These are phyloP conservation scores for Phytophthora kernoviae DNA, from an alignment of 352 stramenopile species.

Conservation along the genomic window DNA sequence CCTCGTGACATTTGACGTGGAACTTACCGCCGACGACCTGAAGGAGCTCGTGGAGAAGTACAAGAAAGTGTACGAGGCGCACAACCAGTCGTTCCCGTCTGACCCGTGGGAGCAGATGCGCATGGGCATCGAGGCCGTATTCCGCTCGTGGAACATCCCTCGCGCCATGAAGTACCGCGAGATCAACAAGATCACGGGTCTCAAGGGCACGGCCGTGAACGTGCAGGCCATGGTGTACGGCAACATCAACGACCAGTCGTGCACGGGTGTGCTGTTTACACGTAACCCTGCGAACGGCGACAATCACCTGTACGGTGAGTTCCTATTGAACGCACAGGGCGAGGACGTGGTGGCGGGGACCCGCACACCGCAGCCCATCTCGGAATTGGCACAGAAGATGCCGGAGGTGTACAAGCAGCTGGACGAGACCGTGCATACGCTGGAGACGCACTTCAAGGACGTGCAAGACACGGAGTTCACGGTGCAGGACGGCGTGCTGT, in stretches of 20 bases:
- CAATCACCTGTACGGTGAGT: conserved; percentile 31
- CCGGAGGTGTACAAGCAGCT: conserved; percentile 30
- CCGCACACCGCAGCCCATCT: conserved; percentile 28
- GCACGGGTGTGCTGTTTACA: conserved; percentile 32
- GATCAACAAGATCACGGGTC: conserved; percentile 33
- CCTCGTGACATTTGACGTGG: conserved; percentile 29
- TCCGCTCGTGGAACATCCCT: conserved; percentile 33
- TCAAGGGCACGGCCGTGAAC: conserved; percentile 32
- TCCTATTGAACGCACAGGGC: conserved; percentile 30
- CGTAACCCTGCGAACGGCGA: conserved; percentile 28
- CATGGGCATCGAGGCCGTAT: conserved; percentile 34
- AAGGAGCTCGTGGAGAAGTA: conserved; percentile 32
- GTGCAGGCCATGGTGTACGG: conserved; percentile 33
- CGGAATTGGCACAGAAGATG: conserved; percentile 31
- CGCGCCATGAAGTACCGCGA: conserved; percentile 31
- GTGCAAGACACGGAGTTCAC: conserved; percentile 33
- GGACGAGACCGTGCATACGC: conserved; percentile 28
- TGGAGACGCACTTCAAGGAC: conserved; percentile 37
- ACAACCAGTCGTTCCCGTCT: conserved; percentile 24
- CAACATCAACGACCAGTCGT: conserved; percentile 32
- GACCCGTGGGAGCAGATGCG: conserved; percentile 33
- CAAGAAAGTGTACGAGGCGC: conserved; percentile 29
- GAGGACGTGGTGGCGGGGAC: conserved; percentile 31
- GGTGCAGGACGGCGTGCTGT: conserved; percentile 27
- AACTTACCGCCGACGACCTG: conserved; percentile 26